Evolutionary conservation across 2,329 filamentous ascomycete species (phyloP).

Genomic region (Ambrosiella cleistominuta): DNA sequence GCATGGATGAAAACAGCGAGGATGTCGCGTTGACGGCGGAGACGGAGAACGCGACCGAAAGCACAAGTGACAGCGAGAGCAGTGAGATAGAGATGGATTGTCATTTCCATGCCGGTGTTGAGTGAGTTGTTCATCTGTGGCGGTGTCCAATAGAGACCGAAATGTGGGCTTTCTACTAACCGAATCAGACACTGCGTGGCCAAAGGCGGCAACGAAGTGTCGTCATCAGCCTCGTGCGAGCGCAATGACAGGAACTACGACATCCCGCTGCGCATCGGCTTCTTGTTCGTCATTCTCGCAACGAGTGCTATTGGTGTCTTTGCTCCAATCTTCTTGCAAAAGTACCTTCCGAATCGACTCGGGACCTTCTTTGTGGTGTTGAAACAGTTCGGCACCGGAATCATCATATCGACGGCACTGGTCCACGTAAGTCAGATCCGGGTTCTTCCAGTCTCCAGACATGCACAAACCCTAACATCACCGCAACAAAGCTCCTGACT

Average conservation of each 20-base stretch:
- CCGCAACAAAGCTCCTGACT: constrained; percentile 43
- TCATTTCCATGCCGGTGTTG: constrained; percentile 59
- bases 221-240: constrained; percentile 26
- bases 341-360: constrained; percentile 28
- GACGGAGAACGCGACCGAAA: constrained; percentile 17
- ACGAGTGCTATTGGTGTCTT: constrained; percentile 45
- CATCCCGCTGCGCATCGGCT: constrained; percentile 48
- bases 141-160: not conserved
- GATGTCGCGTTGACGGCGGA: constrained; percentile 35
- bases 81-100: constrained; percentile 29
- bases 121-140: constrained; percentile 33
- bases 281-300: constrained; percentile 52
- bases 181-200: constrained; percentile 39
- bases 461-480: constrained; percentile 2
- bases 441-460: not conserved
- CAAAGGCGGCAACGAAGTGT: constrained; percentile 21
- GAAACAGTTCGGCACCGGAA: constrained; percentile 58
- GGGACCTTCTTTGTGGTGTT: constrained; percentile 40
- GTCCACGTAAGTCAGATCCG: constrained; percentile 34
- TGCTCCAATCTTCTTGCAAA: not conserved
- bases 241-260: constrained; percentile 40
- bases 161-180: constrained; percentile 13
- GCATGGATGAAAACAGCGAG: constrained; percentile 38
- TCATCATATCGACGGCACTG: constrained; percentile 55
- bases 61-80: not conserved